Percentiles rank a stretch among this genome's conserved stretches.
phyloP scores from a whole-genome alignment of 345 rosid genomes.

The Acer yangbiense region DNA sequence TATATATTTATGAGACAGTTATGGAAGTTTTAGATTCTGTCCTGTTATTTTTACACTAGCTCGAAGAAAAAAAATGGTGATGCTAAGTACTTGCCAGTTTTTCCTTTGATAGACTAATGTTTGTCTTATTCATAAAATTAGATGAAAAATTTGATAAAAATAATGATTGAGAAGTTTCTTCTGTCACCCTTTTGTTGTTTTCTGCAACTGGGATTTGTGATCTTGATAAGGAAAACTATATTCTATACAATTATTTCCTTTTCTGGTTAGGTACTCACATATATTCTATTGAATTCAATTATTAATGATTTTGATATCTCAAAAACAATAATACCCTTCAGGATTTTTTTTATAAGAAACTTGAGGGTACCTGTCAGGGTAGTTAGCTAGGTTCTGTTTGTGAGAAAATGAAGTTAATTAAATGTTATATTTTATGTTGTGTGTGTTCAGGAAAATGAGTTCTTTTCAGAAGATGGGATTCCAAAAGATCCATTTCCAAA shows the following conservation, averaged over 20 bases:
- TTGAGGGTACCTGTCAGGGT: background rate
- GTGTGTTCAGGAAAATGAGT: slow-evolving; percentile 60
- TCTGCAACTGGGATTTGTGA: slow-evolving; percentile 10
- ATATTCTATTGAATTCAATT: slow-evolving; percentile 2
- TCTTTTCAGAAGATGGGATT: slow-evolving; percentile 71
- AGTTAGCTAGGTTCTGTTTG: slow-evolving; percentile 1
- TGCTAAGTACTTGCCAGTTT: too few species aligned
- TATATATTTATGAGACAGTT: slow-evolving; percentile 29
- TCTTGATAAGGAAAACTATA: slow-evolving; percentile 9
- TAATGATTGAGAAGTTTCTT: slow-evolving; percentile 18
- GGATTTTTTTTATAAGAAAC: background rate
- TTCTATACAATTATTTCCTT: background rate
- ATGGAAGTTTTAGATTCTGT: too few species aligned
- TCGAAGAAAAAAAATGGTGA: too few species aligned
- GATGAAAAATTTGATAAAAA: slow-evolving; percentile 5
- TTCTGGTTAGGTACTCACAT: background rate
- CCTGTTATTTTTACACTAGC: background rate
- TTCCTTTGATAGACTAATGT: slow-evolving; percentile 9
- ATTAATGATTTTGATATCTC: slow-evolving; percentile 26
- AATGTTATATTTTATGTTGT: background rate
- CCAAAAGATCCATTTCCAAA: slow-evolving; percentile 76
- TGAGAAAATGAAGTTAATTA: background rate
- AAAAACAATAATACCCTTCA: slow-evolving; percentile 10
- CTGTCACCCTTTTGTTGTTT: slow-evolving; percentile 5
- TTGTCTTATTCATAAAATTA: slow-evolving; percentile 21